Conservation (phyloP, 192 early-diverging fungal species). For the Coemansia sp. region DNA sequence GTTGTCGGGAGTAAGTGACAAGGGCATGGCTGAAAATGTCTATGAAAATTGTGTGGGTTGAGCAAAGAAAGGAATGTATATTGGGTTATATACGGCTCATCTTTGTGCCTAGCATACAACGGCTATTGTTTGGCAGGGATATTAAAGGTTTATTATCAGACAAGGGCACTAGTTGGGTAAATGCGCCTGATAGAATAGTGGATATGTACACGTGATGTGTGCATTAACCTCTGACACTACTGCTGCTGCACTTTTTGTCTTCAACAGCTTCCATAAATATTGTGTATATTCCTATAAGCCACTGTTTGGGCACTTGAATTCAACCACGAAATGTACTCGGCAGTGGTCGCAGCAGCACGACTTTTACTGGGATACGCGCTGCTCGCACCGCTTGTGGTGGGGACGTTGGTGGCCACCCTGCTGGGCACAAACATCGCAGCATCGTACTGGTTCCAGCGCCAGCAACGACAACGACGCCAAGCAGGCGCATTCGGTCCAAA, state of each 20-base stretch:
- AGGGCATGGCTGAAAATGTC: too few relatives aligned
- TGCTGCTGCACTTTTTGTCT: neutral
- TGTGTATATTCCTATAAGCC: neutral
- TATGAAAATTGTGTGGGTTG: too few relatives aligned
- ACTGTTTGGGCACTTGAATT: too few relatives aligned
- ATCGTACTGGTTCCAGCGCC: conserved; percentile 49
- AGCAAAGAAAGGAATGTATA: too few relatives aligned
- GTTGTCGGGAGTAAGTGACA: conserved; percentile 21
- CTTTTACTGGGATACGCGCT: conserved; percentile 22
- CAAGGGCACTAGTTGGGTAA: too few relatives aligned
- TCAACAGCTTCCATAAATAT: neutral
- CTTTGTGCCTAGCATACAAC: too few relatives aligned
- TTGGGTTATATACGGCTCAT: too few relatives aligned
- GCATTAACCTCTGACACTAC: too few relatives aligned
- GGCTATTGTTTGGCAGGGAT: too few relatives aligned
- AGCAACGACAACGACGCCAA: neutral
- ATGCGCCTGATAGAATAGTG: too few relatives aligned
- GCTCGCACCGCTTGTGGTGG: conserved; percentile 25
- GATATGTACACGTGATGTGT: too few relatives aligned
- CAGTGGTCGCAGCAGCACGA: conserved; percentile 9
- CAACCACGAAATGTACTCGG: neutral
- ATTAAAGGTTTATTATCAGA: too few relatives aligned
- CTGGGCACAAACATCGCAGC: conserved; percentile 36
- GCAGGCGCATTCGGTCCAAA: neutral
- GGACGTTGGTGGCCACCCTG: conserved; percentile 16